Base-by-base conservation (phyloP, 2,329 filamentous ascomycete genomes). In the Pyrenochaeta sp. region DNA sequence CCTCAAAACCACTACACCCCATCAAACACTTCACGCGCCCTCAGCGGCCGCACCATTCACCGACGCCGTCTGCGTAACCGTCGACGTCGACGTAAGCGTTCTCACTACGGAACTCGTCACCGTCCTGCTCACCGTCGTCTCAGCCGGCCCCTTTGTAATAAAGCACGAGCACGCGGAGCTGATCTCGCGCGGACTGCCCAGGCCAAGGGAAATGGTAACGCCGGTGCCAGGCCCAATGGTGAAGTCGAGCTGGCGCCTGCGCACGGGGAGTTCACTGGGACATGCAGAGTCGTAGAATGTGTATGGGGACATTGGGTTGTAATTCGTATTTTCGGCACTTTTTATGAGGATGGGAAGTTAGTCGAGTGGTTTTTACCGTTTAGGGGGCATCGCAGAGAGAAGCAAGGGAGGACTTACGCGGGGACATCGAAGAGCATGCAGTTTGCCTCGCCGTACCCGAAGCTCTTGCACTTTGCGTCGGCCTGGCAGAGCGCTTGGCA, bases 221-320 rank as follows among this genome's bases (percentile, higher is more conserved):
- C 58, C 60, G 7, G 44, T 54, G 9, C 43, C 44, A 7, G 20
- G 14, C 12, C 50, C 52, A 7, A 63, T 35, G 3, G 54, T 36
- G 31, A 63, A 51, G 29, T 44, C 42, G 41, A 63, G 32, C 43
- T 73, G 69, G 33, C 69, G 65, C 49, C 72, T 72, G 47, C 51
- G 57, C 9, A 73, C 66, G 14, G 69, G 68, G 15, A 73, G 63
- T 43, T 71, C 70, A 1, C 20, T 31, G 32, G 69, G 68, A 55
- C 70, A 73, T 7, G 53, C 10, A 2, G 35, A 30, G 43, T 73
- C 67, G 61, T 73, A 73, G 60, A 73, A 73, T 9, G 69, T 71
- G 60, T 73, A 73, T 2, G 70, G 70, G 1, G 66, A 69, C 60
- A 61, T 67, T 39, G 70, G 70, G 56, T 73, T 73, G 58, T 65